A percentile compares a stretch with the other conserved stretches of the same genome.
These are phyloP conservation scores for Amanita molliuscula DNA, from an alignment of 768 basidiomycete genomes.

Conservation along the genomic window DNA sequence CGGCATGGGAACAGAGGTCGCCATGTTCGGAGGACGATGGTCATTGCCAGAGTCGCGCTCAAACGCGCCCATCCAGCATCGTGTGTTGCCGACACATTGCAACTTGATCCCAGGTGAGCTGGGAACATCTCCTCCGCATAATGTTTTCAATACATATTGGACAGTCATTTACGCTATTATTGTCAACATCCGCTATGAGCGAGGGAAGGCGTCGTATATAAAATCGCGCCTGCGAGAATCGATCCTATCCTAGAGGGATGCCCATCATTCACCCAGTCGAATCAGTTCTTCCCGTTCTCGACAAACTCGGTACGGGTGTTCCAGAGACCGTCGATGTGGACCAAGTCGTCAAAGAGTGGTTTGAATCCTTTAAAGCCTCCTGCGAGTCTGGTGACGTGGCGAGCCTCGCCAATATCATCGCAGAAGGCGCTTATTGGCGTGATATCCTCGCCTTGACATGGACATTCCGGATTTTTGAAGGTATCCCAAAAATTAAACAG, in stretches of 20 bases:
- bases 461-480: slow-evolving; percentile 50
- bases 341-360: background rate
- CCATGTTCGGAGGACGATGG: background rate
- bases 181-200: no score
- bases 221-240: background rate
- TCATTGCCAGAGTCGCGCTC: no score
- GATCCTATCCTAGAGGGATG: background rate
- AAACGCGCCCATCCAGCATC: no score
- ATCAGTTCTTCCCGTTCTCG: slow-evolving; percentile 7
- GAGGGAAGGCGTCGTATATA: background rate
- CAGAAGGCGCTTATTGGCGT: slow-evolving; percentile 35
- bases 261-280: slow-evolving; percentile 2
- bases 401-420: slow-evolving; percentile 4
- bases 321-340: background rate
- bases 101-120: no score
- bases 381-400: background rate
- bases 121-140: no score
- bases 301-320: slow-evolving; percentile 1
- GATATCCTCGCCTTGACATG: slow-evolving; percentile 55
- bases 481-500: slow-evolving; percentile 23
- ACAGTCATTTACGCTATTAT: no score
- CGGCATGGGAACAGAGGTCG: background rate
- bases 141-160: no score
- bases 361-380: background rate
- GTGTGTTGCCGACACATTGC: no score